Percentiles rank a stretch among this genome's conserved stretches.
Conservation (phyloP, 192 early-diverging fungal genomes). For the Coemansia sp. region DNA sequence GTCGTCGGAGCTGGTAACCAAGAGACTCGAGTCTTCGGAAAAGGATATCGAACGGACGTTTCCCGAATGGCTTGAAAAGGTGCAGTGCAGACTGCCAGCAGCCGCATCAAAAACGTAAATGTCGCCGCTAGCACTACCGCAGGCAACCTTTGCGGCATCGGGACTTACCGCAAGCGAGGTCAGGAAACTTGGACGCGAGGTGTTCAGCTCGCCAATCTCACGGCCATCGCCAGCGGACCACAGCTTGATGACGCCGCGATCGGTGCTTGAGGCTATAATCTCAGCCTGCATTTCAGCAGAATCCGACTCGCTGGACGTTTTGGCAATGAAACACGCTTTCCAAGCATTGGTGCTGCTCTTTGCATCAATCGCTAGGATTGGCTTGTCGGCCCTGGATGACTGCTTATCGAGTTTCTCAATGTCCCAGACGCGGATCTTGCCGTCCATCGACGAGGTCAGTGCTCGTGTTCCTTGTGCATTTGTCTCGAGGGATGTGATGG, state of each 20-base stretch:
- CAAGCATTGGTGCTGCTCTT: slow-evolving; percentile 35
- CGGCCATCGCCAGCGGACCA: slow-evolving; percentile 33
- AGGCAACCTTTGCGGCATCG: slow-evolving; percentile 38
- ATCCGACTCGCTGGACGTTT: neutral
- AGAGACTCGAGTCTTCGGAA: slow-evolving; percentile 41
- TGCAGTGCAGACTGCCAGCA: slow-evolving; percentile 28
- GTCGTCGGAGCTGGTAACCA: slow-evolving; percentile 47
- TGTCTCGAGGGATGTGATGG: slow-evolving; percentile 48
- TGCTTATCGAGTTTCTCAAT: slow-evolving; percentile 6
- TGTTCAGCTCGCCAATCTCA: slow-evolving; percentile 40
- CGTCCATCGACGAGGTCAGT: slow-evolving; percentile 54
- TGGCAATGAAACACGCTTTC: slow-evolving; percentile 42
- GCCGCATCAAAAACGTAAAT: slow-evolving; percentile 45
- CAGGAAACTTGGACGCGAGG: slow-evolving; percentile 45
- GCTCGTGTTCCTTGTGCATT: slow-evolving; percentile 35
- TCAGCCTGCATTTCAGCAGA: neutral
- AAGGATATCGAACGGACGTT: slow-evolving; percentile 49
- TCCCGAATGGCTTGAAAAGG: slow-evolving; percentile 50
- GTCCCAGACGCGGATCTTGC: slow-evolving; percentile 47
- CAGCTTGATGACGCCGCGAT: slow-evolving; percentile 37
- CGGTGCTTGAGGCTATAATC: slow-evolving; percentile 40
- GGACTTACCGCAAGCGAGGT: slow-evolving; percentile 44
- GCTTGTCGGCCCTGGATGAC: neutral
- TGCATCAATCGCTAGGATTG: slow-evolving; percentile 31
- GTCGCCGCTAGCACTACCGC: slow-evolving; percentile 37